Evolutionary conservation across 2,329 filamentous ascomycete species (phyloP).

Genomic region (Pseudogymnoascus sp.): DNA sequence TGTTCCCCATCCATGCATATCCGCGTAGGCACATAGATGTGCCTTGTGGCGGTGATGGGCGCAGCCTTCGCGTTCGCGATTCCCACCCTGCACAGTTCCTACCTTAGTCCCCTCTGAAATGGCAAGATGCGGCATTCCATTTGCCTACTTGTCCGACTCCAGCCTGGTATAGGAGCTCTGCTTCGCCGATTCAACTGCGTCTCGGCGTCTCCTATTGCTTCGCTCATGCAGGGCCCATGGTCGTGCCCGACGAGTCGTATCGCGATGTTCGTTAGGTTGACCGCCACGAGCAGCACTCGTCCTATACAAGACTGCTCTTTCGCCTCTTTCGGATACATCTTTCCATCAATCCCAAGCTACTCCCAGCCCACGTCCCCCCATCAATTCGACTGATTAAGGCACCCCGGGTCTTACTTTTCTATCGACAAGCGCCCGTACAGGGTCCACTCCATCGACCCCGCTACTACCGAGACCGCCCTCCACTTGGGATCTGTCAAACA

Average conservation of each 20-base stretch:
- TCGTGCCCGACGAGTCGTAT: slow-evolving; percentile 8
- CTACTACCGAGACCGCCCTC: slow-evolving; percentile 3
- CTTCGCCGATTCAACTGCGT: slow-evolving; percentile 2
- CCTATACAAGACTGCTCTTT: slow-evolving; percentile 8
- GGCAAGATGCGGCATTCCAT: neutral
- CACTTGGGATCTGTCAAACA: slow-evolving; percentile 9
- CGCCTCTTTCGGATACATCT: slow-evolving; percentile 1
- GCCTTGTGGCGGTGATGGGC: neutral
- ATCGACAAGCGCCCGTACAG: slow-evolving; percentile 8
- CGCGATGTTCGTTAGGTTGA: slow-evolving; percentile 5
- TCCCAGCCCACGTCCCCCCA: slow-evolving; percentile 6
- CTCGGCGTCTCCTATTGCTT: slow-evolving; percentile 11
- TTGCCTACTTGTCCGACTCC: slow-evolving; percentile 4
- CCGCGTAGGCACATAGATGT: neutral
- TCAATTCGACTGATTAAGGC: neutral
- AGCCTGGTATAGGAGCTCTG: neutral
- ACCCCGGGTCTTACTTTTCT: neutral
- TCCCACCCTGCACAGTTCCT: slow-evolving; percentile 5
- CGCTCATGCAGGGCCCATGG: neutral
- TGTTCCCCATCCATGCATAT: neutral
- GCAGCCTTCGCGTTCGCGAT: neutral
- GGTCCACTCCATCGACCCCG: slow-evolving; percentile 4
- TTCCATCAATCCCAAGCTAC: neutral
- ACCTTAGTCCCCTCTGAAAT: slow-evolving; percentile 3
- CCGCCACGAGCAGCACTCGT: slow-evolving; percentile 1